A percentile compares a stretch with the other conserved stretches of the same genome.
Conservation (phyloP, 2,329 filamentous ascomycete genomes). For the Verticillium tricorpus region DNA sequence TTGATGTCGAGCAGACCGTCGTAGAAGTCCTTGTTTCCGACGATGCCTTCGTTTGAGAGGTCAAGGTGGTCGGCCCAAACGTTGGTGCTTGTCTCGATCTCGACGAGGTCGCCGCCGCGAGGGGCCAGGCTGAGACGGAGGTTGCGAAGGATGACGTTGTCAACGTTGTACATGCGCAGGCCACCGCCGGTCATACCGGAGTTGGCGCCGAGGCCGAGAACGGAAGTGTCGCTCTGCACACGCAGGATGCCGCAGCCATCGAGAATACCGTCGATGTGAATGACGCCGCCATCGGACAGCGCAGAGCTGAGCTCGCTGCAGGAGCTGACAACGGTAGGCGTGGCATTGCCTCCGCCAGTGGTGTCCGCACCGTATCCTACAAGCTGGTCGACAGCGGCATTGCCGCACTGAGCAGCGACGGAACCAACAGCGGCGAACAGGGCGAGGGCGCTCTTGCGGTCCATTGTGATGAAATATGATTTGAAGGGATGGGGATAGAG, state of each 20-base stretch:
- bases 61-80: slow-evolving; percentile 51
- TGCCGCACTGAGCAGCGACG: background rate
- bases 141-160: slow-evolving; percentile 50
- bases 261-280: slow-evolving; percentile 37
- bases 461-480: background rate
- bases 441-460: slow-evolving; percentile 1
- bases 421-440: background rate
- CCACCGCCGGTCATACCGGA: slow-evolving; percentile 31
- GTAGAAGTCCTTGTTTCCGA: slow-evolving; percentile 35
- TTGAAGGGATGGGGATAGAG: background rate
- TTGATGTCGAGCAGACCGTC: slow-evolving; percentile 43
- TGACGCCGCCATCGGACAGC: slow-evolving; percentile 17
- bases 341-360: slow-evolving; percentile 1
- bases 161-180: slow-evolving; percentile 37
- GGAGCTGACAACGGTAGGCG: background rate
- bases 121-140: slow-evolving; percentile 40
- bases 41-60: slow-evolving; percentile 32
- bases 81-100: slow-evolving; percentile 32
- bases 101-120: slow-evolving; percentile 41
- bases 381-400: background rate
- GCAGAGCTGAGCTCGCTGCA: background rate
- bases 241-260: slow-evolving; percentile 31
- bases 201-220: slow-evolving; percentile 40
- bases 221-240: slow-evolving; percentile 41
- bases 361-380: background rate